Conservation (phyloP, 2,329 filamentous ascomycete genomes). For the Colletotrichum limetticola region DNA sequence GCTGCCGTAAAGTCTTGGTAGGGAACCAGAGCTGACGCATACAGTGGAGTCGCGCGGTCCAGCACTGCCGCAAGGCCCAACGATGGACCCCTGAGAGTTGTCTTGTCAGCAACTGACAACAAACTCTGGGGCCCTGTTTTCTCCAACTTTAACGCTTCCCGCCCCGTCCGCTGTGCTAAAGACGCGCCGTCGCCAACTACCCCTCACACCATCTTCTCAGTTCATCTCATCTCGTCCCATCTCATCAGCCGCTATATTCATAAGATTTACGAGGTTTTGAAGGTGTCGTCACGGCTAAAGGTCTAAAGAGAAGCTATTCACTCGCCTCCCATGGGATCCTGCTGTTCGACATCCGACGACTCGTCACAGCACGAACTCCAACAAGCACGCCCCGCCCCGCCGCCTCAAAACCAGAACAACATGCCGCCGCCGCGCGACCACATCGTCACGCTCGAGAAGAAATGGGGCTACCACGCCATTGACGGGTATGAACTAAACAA, state of each 20-base stretch:
- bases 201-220: background rate
- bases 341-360: constrained; percentile 13
- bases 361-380: constrained; percentile 10
- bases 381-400: constrained; percentile 3
- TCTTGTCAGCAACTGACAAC: background rate
- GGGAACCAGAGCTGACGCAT: constrained; percentile 21
- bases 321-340: constrained; percentile 7
- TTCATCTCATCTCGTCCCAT: background rate
- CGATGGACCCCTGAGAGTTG: background rate
- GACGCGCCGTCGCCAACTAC: background rate
- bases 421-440: constrained; percentile 37
- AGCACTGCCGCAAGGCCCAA: background rate
- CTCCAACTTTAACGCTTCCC: background rate
- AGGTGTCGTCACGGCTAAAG: background rate
- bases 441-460: constrained; percentile 39
- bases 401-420: background rate
- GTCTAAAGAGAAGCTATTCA: background rate
- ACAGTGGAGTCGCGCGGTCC: constrained; percentile 5
- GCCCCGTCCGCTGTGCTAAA: background rate
- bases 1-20: constrained; percentile 2
- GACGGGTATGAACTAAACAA: constrained; percentile 50
- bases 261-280: background rate
- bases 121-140: background rate
- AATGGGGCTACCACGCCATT: constrained; percentile 43
- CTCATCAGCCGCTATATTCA: background rate